Percentiles rank a stretch among this genome's conserved stretches.
Evolutionary conservation across 495 filamentous ascomycete genomes (phyloP).

Genomic region (Sordaria brevicollis): DNA sequence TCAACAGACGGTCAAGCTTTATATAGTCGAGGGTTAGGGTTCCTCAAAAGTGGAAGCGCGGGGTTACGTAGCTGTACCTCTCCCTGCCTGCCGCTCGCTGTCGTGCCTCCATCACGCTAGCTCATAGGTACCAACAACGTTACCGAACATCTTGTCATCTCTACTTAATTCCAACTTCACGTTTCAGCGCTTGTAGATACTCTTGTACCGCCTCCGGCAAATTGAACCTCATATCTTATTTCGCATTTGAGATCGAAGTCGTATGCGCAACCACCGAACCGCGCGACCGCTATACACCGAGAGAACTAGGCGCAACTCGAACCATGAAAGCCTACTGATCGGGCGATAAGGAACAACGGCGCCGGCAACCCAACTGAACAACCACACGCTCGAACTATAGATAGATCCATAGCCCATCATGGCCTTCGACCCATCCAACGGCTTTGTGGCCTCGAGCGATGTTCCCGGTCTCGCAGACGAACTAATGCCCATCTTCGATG

Average conservation of each 20-base stretch:
- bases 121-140: neutral
- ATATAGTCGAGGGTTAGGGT: neutral
- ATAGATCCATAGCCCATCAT: too few species aligned
- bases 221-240: neutral
- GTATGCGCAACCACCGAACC: neutral
- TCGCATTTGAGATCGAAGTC: neutral
- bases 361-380: neutral
- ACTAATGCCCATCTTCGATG: slow-evolving; percentile 79
- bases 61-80: neutral
- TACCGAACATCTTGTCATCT: neutral
- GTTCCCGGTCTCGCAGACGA: slow-evolving; percentile 48
- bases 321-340: neutral
- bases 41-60: neutral
- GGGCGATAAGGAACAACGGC: neutral
- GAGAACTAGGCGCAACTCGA: neutral
- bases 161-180: neutral
- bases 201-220: neutral
- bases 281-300: neutral
- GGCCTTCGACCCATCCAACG: slow-evolving; percentile 40
- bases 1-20: too few species aligned
- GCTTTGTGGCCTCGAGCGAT: slow-evolving; percentile 38
- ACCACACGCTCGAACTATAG: neutral
- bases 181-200: neutral
- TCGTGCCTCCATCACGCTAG: neutral
- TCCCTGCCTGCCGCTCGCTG: neutral